These are phyloP conservation scores for Phaeosphaeria sp. DNA, from an alignment of 2,329 filamentous ascomycete species.

Conservation along the genomic window DNA sequence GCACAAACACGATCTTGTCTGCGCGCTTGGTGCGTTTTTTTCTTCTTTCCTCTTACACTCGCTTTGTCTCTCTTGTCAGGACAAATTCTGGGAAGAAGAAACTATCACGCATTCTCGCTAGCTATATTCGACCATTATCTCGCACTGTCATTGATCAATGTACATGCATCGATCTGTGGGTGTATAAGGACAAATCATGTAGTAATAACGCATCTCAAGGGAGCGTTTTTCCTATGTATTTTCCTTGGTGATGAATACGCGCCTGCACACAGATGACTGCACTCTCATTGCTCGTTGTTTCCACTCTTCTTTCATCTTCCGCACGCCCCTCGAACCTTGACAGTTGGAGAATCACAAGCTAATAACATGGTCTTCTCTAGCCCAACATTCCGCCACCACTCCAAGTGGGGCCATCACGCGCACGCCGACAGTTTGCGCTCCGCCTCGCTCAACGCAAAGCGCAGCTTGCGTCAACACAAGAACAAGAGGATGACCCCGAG, in stretches of 20 bases:
- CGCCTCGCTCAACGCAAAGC: conserved; percentile 67
- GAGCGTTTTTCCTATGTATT: conserved; percentile 14
- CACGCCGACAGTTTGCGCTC: conserved; percentile 87
- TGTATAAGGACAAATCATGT: conserved; percentile 32
- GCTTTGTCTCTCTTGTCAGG: conserved; percentile 10
- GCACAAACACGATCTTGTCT: conserved; percentile 38
- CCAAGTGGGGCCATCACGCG: conserved; percentile 85
- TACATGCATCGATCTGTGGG: conserved; percentile 34
- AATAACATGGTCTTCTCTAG: conserved; percentile 9
- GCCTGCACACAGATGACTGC: too few relatives aligned
- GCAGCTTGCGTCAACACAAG: conserved; percentile 32
- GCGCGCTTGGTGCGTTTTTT: conserved; percentile 49
- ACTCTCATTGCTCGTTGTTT: too few relatives aligned
- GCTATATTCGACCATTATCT: not conserved
- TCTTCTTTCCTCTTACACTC: conserved; percentile 18
- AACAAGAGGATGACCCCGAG: conserved; percentile 26
- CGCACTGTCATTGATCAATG: not conserved
- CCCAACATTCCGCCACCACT: conserved; percentile 61
- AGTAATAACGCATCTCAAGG: conserved; percentile 34
- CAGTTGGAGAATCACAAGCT: conserved; percentile 53
- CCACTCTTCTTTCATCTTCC: not conserved
- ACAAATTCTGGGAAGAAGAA: not conserved
- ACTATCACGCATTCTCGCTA: conserved; percentile 9
- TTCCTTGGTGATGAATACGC: conserved; percentile 6
- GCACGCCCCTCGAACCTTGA: conserved; percentile 8